phyloP scores from a whole-genome alignment of 106 monocot species.

The Agapanthus africanus region DNA sequence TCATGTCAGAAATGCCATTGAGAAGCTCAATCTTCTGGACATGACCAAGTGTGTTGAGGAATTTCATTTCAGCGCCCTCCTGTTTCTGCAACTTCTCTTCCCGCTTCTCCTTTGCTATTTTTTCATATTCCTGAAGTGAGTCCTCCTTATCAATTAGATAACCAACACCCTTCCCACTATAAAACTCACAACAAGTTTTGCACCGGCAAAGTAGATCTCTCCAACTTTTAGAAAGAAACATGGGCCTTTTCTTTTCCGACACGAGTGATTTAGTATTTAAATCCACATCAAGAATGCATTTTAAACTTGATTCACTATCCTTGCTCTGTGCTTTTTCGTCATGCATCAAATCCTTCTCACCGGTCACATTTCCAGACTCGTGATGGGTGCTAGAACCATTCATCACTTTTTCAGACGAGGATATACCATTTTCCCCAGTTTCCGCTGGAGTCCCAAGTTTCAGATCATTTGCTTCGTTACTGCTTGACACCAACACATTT shows the following conservation, averaged over 20 bases:
- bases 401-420: constrained; percentile 4
- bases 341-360: constrained; percentile 15
- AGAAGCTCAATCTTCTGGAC: constrained; percentile 90
- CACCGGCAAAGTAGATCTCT: constrained; percentile 77
- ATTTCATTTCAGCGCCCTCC: constrained; percentile 74
- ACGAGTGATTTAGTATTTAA: constrained; percentile 25
- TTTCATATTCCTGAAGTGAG: constrained; percentile 84
- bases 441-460: constrained; percentile 13
- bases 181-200: constrained; percentile 50
- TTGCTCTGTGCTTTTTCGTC: constrained; percentile 12
- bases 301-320: constrained; percentile 12
- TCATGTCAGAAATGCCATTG: constrained; percentile 80
- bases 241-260: constrained; percentile 44
- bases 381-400: constrained; percentile 3
- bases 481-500: constrained; percentile 11
- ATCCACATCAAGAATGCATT: constrained; percentile 58
- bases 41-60: constrained; percentile 69
- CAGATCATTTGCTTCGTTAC: constrained; percentile 20
- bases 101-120: constrained; percentile 66
- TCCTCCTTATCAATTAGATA: constrained; percentile 77
- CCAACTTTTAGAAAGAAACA: constrained; percentile 86
- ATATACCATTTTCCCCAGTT: constrained; percentile 15
- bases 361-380: constrained; percentile 7
- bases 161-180: constrained; percentile 43
- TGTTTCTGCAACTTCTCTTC: constrained; percentile 68